Conservation (phyloP, 2,329 filamentous ascomycete species). For the Colletotrichum simmondsii region DNA sequence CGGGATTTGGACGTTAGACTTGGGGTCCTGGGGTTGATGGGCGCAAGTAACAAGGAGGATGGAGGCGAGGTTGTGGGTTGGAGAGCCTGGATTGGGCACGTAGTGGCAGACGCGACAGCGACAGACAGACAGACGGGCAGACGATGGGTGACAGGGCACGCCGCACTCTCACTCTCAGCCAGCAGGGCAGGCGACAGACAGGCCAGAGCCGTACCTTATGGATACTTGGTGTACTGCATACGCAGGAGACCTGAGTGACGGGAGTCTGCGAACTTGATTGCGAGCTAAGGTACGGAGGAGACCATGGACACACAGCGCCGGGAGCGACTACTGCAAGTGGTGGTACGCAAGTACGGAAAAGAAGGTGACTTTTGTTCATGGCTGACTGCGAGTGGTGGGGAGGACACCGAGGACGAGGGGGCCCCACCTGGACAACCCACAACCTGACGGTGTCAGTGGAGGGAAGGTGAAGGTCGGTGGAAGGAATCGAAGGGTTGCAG, state of each 20-base stretch:
- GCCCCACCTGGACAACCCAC: constrained; percentile 22
- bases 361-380: constrained; percentile 12
- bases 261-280: too few relatives aligned
- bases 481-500: constrained; percentile 35
- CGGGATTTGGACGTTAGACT: constrained; percentile 25
- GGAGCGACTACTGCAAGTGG: background rate
- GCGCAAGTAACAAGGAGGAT: constrained; percentile 27
- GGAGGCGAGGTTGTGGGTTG: constrained; percentile 33
- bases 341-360: background rate
- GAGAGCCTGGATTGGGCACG: constrained; percentile 23
- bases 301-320: background rate
- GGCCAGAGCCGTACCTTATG: too few relatives aligned
- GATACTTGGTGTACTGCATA: too few relatives aligned
- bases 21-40: constrained; percentile 41
- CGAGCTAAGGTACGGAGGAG: background rate
- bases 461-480: constrained; percentile 25
- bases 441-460: constrained; percentile 29
- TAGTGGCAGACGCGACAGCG: background rate
- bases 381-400: constrained; percentile 18
- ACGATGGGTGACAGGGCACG: too few relatives aligned
- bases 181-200: too few relatives aligned
- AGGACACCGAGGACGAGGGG: constrained; percentile 6
- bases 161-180: too few relatives aligned
- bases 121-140: background rate
- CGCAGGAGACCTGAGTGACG: too few relatives aligned